Conservation (phyloP, 352 stramenopile genomes). For the Globisporangium nodosum region DNA sequence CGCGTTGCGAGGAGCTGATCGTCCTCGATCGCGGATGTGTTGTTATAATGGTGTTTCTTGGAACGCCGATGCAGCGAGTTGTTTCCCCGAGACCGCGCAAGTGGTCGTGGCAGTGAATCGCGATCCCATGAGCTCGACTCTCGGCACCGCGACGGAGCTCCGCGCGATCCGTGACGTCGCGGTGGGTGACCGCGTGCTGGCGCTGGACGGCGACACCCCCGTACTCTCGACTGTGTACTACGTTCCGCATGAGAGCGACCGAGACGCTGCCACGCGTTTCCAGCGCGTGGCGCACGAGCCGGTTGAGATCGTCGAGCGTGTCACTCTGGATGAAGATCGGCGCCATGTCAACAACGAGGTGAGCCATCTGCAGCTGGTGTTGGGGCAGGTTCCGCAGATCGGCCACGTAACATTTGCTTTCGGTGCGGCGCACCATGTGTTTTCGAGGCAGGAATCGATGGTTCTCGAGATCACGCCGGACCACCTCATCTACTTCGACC, state of each 20-base stretch:
- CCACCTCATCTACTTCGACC: conserved; percentile 37
- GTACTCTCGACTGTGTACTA: conserved; percentile 63
- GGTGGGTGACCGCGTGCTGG: conserved; percentile 47
- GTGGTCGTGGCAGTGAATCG: conserved; percentile 22
- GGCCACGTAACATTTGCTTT: neutral
- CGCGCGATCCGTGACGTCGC: conserved; percentile 20
- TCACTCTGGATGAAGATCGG: neutral
- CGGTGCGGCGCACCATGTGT: neutral
- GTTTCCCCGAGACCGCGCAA: conserved; percentile 46
- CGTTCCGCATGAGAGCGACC: conserved; percentile 43
- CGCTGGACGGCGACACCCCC: conserved; percentile 23
- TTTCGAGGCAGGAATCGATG: neutral
- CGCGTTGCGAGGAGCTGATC: neutral
- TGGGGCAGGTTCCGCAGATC: neutral
- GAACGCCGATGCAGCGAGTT: conserved; percentile 26
- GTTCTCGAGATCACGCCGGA: conserved; percentile 38
- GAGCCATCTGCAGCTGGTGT: neutral
- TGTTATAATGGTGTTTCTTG: too few relatives aligned
- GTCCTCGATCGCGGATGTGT: neutral
- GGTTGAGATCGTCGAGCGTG: neutral
- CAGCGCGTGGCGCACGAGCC: conserved; percentile 31
- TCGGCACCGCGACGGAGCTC: conserved; percentile 10
- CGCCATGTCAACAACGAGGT: conserved; percentile 1
- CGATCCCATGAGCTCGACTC: neutral
- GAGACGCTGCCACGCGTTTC: conserved; percentile 14